Evolutionary conservation across 805 yeast genomes (phyloP).

Genomic region (Candida khao-thaluensis): DNA sequence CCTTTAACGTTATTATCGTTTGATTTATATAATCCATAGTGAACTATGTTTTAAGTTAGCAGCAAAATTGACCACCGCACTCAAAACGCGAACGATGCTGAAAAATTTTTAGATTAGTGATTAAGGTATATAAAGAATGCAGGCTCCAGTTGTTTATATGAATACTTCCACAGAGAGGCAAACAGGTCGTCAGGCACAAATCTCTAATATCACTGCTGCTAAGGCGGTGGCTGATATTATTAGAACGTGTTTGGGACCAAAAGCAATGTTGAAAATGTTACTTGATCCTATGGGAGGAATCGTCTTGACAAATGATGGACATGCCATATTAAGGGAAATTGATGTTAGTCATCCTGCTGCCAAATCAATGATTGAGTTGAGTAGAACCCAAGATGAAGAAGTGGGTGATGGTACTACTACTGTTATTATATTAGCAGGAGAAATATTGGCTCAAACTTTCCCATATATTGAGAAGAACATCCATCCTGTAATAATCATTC

Average conservation of each 20-base stretch:
- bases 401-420: constrained; percentile 99
- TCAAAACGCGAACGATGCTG: constrained; percentile 7
- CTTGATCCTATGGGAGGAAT: constrained; percentile 97
- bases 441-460: constrained; percentile 89
- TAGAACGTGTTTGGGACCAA: constrained; percentile 97
- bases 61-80: background rate
- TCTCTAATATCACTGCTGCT: constrained; percentile 98
- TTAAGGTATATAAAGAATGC: constrained; percentile 25
- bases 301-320: constrained; percentile 97
- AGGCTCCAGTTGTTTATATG: constrained; percentile 48
- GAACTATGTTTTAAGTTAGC: background rate
- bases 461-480: constrained; percentile 93
- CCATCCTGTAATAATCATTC: constrained; percentile 95
- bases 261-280: constrained; percentile 97
- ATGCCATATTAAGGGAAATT: constrained; percentile 94
- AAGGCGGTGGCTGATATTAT: constrained; percentile 98
- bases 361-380: constrained; percentile 93
- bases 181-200: constrained; percentile 95
- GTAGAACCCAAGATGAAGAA: constrained; percentile 97
- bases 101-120: constrained; percentile 6
- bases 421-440: constrained; percentile 96
- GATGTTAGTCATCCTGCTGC: constrained; percentile 99
- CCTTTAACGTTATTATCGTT: constrained; percentile 33
- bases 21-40: constrained; percentile 32
- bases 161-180: constrained; percentile 89